Base-by-base conservation (phyloP, 345 rosid genomes). In the Eucalyptus cloeziana region DNA sequence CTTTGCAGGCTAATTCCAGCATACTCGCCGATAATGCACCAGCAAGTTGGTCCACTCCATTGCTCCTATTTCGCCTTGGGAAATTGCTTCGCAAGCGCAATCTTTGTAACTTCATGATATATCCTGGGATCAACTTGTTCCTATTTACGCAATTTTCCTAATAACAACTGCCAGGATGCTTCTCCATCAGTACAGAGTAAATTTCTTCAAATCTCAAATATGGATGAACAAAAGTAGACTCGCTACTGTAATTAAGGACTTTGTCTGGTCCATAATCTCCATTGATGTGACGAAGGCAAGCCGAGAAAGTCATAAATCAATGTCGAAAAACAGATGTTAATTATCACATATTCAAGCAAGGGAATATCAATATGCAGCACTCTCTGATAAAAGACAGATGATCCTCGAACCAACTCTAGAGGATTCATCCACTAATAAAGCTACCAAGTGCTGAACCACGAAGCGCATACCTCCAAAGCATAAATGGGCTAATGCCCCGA, bases 41-140 rank as follows among this genome's bases (percentile, higher is more conserved):
- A 56, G 0, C 1, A 22, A 56, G 30, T 56, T 2, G 62, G 13
- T 1, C 25, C 62, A 10, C 0, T 56, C 30, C 62, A 24, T 56
- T 9, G 62, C 62, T 56, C 62, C 0, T 56, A 22, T 56, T 56
- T 56, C 62, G 62, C 62, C 62, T 51, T 51, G 21, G 1, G 54
- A 22, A 22, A 8, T 2, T 15, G 54, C 7, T 51, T 51, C 54
- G 7, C 8, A 51, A 51, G 54, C 54, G 21, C 54, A 6, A 51
- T 51, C 54, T 51, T 51, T 17, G 60, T 22, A 22, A 54, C 25
- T 24, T 56, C 27, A 56, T 0, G 1, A 2, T 22, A 56, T 56
- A 56, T 22, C 12, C 62, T 4, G 10, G 2, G 60, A 1, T 54
- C 27, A 22, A 54, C 25, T 22, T 22, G 60, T 56, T 56, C 27